Percentiles rank a stretch among this genome's conserved stretches.
phyloP scores from a whole-genome alignment of 2,329 filamentous ascomycete species.

The Aspergillaceae sp. region DNA sequence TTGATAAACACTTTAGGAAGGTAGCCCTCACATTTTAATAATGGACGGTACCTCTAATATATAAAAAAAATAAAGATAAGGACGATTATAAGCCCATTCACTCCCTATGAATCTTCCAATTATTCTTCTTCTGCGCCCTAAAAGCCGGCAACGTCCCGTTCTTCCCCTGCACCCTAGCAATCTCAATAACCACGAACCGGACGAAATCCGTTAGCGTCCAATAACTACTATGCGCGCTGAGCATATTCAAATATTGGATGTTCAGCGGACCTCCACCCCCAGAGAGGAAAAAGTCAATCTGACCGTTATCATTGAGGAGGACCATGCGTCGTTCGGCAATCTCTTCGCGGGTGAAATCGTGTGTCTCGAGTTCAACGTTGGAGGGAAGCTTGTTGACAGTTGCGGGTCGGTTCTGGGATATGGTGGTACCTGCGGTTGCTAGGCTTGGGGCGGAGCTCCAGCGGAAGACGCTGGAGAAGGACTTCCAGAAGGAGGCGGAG shows the following conservation, averaged over 20 bases:
- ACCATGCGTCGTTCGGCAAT: conserved; percentile 82
- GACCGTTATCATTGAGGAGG: conserved; percentile 89
- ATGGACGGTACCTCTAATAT: not conserved
- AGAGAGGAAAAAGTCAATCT: conserved; percentile 82
- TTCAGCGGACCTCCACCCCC: conserved; percentile 81
- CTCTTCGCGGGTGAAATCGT: conserved; percentile 88
- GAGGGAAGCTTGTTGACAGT: conserved; percentile 53
- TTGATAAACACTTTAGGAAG: too few relatives aligned
- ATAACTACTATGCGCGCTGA: conserved; percentile 90
- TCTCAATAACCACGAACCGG: conserved; percentile 80
- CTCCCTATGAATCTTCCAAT: conserved; percentile 39
- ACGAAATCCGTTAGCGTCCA: conserved; percentile 84
- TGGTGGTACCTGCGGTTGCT: conserved; percentile 55
- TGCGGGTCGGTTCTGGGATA: conserved; percentile 53
- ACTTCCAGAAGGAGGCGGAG: conserved; percentile 55
- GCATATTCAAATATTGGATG: conserved; percentile 95
- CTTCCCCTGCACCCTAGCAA: conserved; percentile 65
- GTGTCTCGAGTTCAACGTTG: conserved; percentile 85
- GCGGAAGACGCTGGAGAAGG: conserved; percentile 54
- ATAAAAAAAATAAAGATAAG: not conserved
- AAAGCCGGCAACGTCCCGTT: conserved; percentile 47
- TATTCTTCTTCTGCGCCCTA: conserved; percentile 45
- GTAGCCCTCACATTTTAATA: too few relatives aligned
- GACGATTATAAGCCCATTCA: conserved; percentile 5
- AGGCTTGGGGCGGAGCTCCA: conserved; percentile 36